phyloP scores from a whole-genome alignment of 768 basidiomycete genomes.

The Psilocybe azurescens region DNA sequence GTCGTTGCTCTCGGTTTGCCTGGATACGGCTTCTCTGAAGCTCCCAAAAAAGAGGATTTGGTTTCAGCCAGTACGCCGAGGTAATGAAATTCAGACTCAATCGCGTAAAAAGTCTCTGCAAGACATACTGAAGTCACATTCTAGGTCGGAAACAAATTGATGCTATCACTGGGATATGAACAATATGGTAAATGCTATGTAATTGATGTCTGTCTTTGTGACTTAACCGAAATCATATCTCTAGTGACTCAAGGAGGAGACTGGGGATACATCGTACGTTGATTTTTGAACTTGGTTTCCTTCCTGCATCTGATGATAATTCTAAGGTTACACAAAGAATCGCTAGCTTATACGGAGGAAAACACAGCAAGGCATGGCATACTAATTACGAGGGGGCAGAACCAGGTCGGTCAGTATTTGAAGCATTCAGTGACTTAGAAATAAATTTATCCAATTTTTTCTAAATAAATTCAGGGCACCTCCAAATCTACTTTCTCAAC shows the following conservation, averaged over 20 bases:
- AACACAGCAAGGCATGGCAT: slow-evolving; percentile 55
- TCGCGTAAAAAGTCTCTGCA: slow-evolving; percentile 53
- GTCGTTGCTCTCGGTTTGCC: slow-evolving; percentile 65
- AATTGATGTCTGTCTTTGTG: background rate
- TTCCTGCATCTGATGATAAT: background rate
- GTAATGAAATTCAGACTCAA: slow-evolving; percentile 36
- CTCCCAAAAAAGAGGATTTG: slow-evolving; percentile 57
- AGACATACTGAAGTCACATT: slow-evolving; percentile 50
- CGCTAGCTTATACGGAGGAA: slow-evolving; percentile 33
- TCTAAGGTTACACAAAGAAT: slow-evolving; percentile 33
- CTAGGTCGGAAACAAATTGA: slow-evolving; percentile 45
- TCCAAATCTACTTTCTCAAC: slow-evolving; percentile 25
- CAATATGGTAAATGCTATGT: slow-evolving; percentile 45
- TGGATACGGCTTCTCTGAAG: slow-evolving; percentile 67
- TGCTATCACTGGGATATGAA: slow-evolving; percentile 53
- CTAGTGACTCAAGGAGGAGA: slow-evolving; percentile 55
- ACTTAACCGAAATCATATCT: background rate
- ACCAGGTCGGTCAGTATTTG: slow-evolving; percentile 1
- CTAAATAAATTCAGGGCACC: slow-evolving; percentile 5
- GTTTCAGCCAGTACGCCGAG: slow-evolving; percentile 50
- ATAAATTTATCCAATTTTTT: background rate
- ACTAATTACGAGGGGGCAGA: slow-evolving; percentile 38
- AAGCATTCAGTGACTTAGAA: background rate
- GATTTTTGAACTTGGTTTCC: background rate
- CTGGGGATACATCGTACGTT: slow-evolving; percentile 45